Evolutionary conservation across 2,329 filamentous ascomycete species (phyloP), one percentile per base, ranked within the genome.

Genomic region (Cladosporium oxysporum): DNA sequence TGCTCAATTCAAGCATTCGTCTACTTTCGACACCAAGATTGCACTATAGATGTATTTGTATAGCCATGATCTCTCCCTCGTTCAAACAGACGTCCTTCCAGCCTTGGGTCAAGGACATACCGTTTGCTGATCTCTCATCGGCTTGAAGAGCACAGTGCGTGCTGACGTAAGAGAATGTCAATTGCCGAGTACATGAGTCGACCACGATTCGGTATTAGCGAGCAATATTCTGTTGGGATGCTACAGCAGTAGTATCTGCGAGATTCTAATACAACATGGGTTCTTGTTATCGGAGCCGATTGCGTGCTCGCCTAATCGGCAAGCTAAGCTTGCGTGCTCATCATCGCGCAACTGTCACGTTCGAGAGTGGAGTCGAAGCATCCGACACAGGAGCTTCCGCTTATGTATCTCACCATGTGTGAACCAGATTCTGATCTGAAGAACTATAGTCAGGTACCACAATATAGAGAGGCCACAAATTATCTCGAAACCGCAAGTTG

Each of bases 251-350:
- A 47, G 41, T 47, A 47, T 47, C 41, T 21, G 41, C n/a, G 8
- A 47, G n/a, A 47, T 47, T 0, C 41, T 47, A 10, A 8, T 47
- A 47, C 41, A 21, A 11, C 1, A 47, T 47, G n/a, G 41, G n/a
- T 21, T 47, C 8, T 47, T 47, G n/a, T 29, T 55, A 55, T 33
- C 52, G 26, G 18, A 10, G 31, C 12, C 52, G 28, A 62, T 62
- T 37, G 44, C 59, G 59, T 62, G 59, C 59, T 62, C 59, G 59
- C 31, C 29, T 62, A 37, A 23, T 28, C 21, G 50, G 59, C 47
- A 62, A 41, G 47, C 59, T 52, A 18, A 23, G 47, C 59, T 62
- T 62, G 59, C 59, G 59, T 62, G 59, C 59, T 62, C 47, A 37
- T 26, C 37, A 21, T 23, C 14, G 58, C 58, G 26, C 18, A 21